Percentiles rank a stretch among this genome's conserved stretches.
phyloP scores from a whole-genome alignment of 2,329 filamentous ascomycete species.

The Drechslera avenae region DNA sequence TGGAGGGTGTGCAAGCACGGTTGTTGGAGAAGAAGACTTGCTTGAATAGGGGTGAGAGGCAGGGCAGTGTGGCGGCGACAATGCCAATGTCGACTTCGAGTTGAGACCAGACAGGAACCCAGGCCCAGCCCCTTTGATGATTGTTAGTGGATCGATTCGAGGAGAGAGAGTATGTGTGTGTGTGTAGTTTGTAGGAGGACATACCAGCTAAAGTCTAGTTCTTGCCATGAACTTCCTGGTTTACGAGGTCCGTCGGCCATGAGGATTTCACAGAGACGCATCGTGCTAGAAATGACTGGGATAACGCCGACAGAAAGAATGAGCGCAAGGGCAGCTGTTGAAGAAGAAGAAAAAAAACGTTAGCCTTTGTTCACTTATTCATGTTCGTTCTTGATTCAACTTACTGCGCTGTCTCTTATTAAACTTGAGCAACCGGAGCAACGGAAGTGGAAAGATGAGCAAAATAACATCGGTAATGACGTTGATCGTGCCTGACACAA shows the following conservation, averaged over 20 bases:
- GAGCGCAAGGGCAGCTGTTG: constrained; percentile 28
- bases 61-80: constrained; percentile 35
- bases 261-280: constrained; percentile 34
- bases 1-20: constrained; percentile 16
- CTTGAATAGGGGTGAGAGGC: constrained; percentile 31
- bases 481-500: constrained; percentile 30
- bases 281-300: constrained; percentile 33
- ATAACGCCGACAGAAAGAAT: constrained; percentile 37
- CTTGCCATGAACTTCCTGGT: constrained; percentile 19
- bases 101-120: constrained; percentile 40
- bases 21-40: constrained; percentile 10
- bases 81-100: constrained; percentile 40
- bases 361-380: not conserved
- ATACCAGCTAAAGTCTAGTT: constrained; percentile 32
- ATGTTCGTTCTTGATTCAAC: not conserved
- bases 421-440: constrained; percentile 31
- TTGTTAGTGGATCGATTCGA: no score
- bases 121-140: constrained; percentile 21
- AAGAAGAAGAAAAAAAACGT: no score
- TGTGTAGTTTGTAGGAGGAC: not conserved
- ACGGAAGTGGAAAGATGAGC: constrained; percentile 31
- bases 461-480: constrained; percentile 31
- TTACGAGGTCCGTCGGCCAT: constrained; percentile 20
- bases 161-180: constrained; percentile 3
- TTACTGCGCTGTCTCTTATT: constrained; percentile 34